A percentile compares a stretch with the other conserved stretches of the same genome.
These are phyloP conservation scores for Sarocladiaceae sp. DNA, from an alignment of 2,329 filamentous ascomycete genomes.

Conservation along the genomic window DNA sequence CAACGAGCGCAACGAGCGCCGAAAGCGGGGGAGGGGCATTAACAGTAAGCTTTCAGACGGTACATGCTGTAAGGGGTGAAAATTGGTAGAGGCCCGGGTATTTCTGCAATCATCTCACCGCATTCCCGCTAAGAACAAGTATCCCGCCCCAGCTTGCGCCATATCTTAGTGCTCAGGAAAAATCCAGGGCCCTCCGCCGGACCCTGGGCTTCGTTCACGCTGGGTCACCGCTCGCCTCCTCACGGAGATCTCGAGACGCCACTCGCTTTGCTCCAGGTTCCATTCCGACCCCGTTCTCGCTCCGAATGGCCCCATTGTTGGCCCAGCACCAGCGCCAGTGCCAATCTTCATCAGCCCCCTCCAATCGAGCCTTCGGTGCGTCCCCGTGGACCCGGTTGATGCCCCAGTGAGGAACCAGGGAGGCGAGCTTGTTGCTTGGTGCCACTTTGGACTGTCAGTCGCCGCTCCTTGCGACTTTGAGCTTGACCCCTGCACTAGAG, in stretches of 20 bases:
- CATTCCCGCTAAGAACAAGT: slow-evolving; percentile 1
- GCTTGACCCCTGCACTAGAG: neutral
- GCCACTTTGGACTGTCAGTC: too few relatives aligned
- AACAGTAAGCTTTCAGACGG: slow-evolving; percentile 12
- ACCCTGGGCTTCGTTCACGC: neutral
- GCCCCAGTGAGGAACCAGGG: neutral
- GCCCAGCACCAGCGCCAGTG: slow-evolving; percentile 1
- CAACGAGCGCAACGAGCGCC: slow-evolving; percentile 20
- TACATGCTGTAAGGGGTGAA: neutral
- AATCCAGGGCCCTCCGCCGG: slow-evolving; percentile 1
- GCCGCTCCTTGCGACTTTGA: neutral
- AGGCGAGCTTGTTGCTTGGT: neutral
- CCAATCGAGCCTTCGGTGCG: slow-evolving; percentile 1
- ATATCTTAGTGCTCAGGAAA: slow-evolving; percentile 7
- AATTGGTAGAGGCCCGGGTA: neutral
- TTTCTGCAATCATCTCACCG: neutral
- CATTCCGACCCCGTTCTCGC: neutral
- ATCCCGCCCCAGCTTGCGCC: neutral
- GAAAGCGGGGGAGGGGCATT: slow-evolving; percentile 30
- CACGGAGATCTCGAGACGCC: neutral
- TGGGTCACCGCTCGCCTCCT: neutral
- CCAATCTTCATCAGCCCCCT: neutral
- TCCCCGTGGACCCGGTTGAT: neutral
- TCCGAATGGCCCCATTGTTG: slow-evolving; percentile 1
- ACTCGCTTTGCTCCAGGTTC: neutral